These are phyloP conservation scores for Chlorella sorokiniana DNA, from an alignment of 139 green algal genomes.

Conservation along the genomic window DNA sequence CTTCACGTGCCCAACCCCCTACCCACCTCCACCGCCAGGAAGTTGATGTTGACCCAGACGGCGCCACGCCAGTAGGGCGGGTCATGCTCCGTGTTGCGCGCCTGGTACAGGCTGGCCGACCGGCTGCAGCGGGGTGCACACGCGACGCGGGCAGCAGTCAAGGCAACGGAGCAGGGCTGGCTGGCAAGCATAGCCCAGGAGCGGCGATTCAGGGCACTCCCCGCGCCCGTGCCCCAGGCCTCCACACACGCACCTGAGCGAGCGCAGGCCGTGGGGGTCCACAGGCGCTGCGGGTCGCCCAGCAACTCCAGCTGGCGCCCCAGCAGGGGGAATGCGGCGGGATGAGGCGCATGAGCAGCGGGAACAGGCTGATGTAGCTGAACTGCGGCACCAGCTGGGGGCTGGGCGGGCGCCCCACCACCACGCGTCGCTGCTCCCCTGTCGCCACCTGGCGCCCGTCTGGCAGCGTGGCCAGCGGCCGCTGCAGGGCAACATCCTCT, in stretches of 20 bases:
- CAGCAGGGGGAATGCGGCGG: slow-evolving; percentile 60
- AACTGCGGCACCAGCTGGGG: slow-evolving; percentile 23
- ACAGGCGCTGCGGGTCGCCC: slow-evolving; percentile 64
- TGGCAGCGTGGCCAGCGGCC: background rate
- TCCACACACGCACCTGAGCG: slow-evolving; percentile 52
- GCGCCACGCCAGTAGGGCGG: slow-evolving; percentile 91
- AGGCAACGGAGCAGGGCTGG: background rate
- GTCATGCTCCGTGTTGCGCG: slow-evolving; percentile 91
- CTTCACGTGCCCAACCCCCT: too few relatives aligned
- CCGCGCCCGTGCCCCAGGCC: too few relatives aligned
- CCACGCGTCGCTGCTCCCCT: slow-evolving; percentile 18
- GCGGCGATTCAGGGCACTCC: too few relatives aligned
- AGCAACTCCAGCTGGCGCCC: slow-evolving; percentile 67
- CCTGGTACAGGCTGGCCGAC: slow-evolving; percentile 69
- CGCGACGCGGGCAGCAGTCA: background rate
- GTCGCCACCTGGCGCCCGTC: slow-evolving; percentile 7
- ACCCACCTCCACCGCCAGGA: slow-evolving; percentile 68
- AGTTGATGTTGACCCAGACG: slow-evolving; percentile 98
- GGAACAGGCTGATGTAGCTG: slow-evolving; percentile 92
- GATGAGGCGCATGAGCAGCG: slow-evolving; percentile 86
- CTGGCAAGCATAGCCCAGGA: too few relatives aligned
- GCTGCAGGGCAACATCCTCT: slow-evolving; percentile 25
- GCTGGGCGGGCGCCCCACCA: background rate
- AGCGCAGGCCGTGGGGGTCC: slow-evolving; percentile 83
- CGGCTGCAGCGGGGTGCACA: slow-evolving; percentile 4